Conservation (phyloP, 257 asterid species). For the Eustoma russellianum region DNA sequence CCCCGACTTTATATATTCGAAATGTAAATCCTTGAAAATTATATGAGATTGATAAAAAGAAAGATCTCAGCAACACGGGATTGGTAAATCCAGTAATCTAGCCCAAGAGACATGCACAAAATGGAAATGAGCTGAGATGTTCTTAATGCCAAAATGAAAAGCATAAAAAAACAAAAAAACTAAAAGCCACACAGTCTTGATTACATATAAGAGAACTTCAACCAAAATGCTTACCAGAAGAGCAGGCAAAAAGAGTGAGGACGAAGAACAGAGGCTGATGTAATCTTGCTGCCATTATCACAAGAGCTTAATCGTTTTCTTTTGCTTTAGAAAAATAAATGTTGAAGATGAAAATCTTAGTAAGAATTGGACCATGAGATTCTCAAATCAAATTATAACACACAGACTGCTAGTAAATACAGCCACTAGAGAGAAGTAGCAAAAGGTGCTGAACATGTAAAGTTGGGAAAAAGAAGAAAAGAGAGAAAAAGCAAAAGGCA, state of each 20-base stretch:
- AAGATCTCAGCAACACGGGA: too few species aligned
- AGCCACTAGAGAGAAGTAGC: slow-evolving; percentile 8
- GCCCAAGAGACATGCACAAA: neutral
- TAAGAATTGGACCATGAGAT: slow-evolving; percentile 13
- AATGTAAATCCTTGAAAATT: too few species aligned
- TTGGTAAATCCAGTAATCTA: neutral
- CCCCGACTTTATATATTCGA: too few species aligned
- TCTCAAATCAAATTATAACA: slow-evolving; percentile 6
- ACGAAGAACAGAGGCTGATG: slow-evolving; percentile 21
- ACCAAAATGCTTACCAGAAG: slow-evolving; percentile 34
- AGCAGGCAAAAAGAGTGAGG: slow-evolving; percentile 24
- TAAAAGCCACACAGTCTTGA: neutral
- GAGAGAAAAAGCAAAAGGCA: slow-evolving; percentile 27
- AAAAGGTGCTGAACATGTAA: slow-evolving; percentile 15
- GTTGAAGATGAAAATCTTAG: slow-evolving; percentile 10
- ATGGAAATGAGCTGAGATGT: neutral
- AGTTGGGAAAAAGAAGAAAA: slow-evolving; percentile 4
- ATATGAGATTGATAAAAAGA: too few species aligned
- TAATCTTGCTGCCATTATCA: slow-evolving; percentile 37
- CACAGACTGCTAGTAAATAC: slow-evolving; percentile 18
- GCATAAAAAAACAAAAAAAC: neutral
- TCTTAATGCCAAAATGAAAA: neutral
- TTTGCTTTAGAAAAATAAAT: neutral
- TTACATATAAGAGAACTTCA: neutral
- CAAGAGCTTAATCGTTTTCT: neutral